phyloP scores from a whole-genome alignment of 768 basidiomycete species.

The Boletus rubroflammeus region DNA sequence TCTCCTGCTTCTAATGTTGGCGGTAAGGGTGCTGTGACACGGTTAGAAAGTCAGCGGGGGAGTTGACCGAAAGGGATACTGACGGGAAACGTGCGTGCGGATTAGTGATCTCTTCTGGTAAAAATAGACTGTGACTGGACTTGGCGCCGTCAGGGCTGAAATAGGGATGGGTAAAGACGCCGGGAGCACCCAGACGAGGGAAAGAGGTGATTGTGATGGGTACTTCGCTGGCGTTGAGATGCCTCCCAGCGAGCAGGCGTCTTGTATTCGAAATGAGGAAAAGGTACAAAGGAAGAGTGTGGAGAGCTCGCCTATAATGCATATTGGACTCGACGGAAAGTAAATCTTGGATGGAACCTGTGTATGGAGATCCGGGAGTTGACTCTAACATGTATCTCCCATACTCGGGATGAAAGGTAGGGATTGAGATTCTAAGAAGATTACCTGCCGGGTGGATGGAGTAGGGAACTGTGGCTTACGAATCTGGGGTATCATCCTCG shows the following conservation, averaged over 20 bases:
- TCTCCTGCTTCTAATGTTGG: slow-evolving; percentile 87
- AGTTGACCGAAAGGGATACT: slow-evolving; percentile 35
- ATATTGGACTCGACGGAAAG: slow-evolving; percentile 92
- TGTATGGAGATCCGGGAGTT: slow-evolving; percentile 94
- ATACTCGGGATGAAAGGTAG: slow-evolving; percentile 97
- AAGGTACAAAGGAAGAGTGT: background rate
- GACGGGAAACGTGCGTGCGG: slow-evolving; percentile 98
- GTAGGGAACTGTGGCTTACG: slow-evolving; percentile 41
- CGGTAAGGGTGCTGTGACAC: slow-evolving; percentile 80
- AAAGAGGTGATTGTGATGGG: slow-evolving; percentile 95
- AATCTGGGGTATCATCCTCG: slow-evolving; percentile 43
- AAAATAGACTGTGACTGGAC: slow-evolving; percentile 90
- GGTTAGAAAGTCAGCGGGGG: slow-evolving; percentile 7
- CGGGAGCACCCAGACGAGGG: slow-evolving; percentile 85
- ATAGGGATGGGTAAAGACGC: slow-evolving; percentile 90
- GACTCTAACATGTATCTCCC: slow-evolving; percentile 99
- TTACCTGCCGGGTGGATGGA: background rate
- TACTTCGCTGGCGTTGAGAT: slow-evolving; percentile 81
- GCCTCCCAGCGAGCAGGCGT: slow-evolving; percentile 76
- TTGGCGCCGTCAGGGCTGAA: slow-evolving; percentile 69
- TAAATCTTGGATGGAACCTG: slow-evolving; percentile 80
- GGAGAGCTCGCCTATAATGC: slow-evolving; percentile 70
- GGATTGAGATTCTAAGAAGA: slow-evolving; percentile 58
- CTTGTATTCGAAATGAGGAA: slow-evolving; percentile 37
- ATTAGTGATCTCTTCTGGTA: slow-evolving; percentile 95